Conservation (phyloP, 257 asterid genomes). For the Solanum chilense region DNA sequence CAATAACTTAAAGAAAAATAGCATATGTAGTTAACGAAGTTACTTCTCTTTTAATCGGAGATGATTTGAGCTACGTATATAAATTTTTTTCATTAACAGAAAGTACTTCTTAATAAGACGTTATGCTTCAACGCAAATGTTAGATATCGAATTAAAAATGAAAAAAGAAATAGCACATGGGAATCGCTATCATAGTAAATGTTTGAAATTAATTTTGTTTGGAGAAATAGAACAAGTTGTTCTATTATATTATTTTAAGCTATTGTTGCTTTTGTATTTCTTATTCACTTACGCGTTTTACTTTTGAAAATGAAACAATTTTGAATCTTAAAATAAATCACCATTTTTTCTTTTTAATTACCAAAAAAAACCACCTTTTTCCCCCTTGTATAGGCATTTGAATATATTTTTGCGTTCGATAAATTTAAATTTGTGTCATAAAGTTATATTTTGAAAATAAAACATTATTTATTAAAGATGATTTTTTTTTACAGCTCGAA, state of each 20-base stretch:
- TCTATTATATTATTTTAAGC: background rate
- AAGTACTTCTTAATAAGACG: no score
- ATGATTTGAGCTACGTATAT: no score
- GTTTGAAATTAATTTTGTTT: background rate
- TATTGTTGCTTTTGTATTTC: background rate
- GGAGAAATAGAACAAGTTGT: background rate
- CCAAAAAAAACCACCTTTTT: no score
- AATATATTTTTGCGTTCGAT: no score
- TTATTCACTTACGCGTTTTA: background rate
- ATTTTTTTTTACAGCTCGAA: background rate
- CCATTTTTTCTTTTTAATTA: no score
- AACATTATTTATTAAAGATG: background rate
- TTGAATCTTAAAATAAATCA: background rate
- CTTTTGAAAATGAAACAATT: background rate
- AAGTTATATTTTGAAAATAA: background rate
- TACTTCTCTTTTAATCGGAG: no score
- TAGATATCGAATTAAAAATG: no score
- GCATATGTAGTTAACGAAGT: no score
- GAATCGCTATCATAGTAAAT: background rate
- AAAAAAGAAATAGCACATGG: background rate
- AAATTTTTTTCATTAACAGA: no score
- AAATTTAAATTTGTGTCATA: background rate
- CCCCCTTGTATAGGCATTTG: no score
- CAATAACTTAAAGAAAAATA: no score
- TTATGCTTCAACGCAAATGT: no score